Percentiles rank a stretch among this genome's conserved stretches.
Evolutionary conservation across 2,329 filamentous ascomycete species (phyloP).

Genomic region (Plectosphaerella plurivora): DNA sequence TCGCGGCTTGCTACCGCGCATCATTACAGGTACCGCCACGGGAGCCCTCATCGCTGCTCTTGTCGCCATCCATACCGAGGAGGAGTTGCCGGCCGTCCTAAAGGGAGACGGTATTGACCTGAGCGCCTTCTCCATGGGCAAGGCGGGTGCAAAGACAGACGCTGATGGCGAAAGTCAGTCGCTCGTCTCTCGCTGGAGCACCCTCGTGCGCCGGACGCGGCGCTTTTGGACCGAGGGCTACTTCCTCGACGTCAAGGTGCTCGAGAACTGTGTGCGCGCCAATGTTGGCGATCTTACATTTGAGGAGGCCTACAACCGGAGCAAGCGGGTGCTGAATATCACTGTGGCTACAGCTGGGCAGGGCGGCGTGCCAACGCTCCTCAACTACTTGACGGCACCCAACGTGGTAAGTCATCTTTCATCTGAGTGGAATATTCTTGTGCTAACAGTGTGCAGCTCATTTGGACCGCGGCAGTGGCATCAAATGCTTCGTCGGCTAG

Average conservation of each 20-base stretch:
- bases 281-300: constrained; percentile 91
- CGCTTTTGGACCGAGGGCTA: constrained; percentile 75
- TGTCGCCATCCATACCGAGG: constrained; percentile 81
- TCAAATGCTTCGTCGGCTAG: constrained; percentile 66
- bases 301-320: constrained; percentile 83
- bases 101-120: constrained; percentile 78
- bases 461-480: constrained; percentile 74
- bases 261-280: constrained; percentile 78
- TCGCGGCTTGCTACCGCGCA: constrained; percentile 75
- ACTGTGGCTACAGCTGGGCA: constrained; percentile 75
- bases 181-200: constrained; percentile 45
- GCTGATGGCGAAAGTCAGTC: constrained; percentile 25
- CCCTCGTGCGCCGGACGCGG: constrained; percentile 59
- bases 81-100: constrained; percentile 73
- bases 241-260: constrained; percentile 74
- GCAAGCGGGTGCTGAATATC: constrained; percentile 86
- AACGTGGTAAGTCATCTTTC: constrained; percentile 66
- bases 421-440: background rate
- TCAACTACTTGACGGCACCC: constrained; percentile 90
- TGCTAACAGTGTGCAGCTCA: constrained; percentile 47
- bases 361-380: constrained; percentile 73
- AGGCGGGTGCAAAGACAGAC: constrained; percentile 12
- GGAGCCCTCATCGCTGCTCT: constrained; percentile 86
- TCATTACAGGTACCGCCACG: constrained; percentile 87
- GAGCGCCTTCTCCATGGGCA: constrained; percentile 57